Percentiles rank a stretch among this genome's conserved stretches.
These are phyloP conservation scores for Plasmodium chabaudi DNA, from an alignment of 169 alveolate genomes.

Conservation along the genomic window DNA sequence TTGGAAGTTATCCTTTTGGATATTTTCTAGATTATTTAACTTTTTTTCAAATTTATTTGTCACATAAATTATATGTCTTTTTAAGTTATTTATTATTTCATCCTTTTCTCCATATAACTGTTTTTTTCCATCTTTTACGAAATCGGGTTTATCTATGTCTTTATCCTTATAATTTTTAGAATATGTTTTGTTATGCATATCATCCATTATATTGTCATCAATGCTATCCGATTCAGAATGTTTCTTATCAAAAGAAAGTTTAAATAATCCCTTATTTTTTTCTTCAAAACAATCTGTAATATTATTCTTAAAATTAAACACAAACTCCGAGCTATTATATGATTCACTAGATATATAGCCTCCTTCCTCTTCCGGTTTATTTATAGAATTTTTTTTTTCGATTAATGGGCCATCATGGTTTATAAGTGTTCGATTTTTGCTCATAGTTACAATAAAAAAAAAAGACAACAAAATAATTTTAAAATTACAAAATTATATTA, in stretches of 20 bases:
- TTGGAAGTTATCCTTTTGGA: slow-evolving; percentile 44
- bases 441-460: slow-evolving; percentile 13
- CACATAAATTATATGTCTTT: slow-evolving; percentile 26
- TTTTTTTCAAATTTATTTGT: slow-evolving; percentile 40
- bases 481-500: slow-evolving; percentile 10
- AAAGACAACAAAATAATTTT: not conserved
- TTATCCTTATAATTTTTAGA: not conserved
- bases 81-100: slow-evolving; percentile 50
- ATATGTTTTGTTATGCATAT: slow-evolving; percentile 5
- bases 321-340: slow-evolving; percentile 43
- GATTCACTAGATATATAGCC: slow-evolving; percentile 20
- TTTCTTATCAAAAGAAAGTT: slow-evolving; percentile 34
- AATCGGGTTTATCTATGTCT: slow-evolving; percentile 8
- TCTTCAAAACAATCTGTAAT: slow-evolving; percentile 41
- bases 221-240: slow-evolving; percentile 10
- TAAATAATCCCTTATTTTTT: slow-evolving; percentile 48
- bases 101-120: slow-evolving; percentile 11
- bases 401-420: slow-evolving; percentile 11
- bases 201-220: slow-evolving; percentile 20
- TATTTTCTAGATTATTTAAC: slow-evolving; percentile 32
- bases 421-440: slow-evolving; percentile 9
- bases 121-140: slow-evolving; percentile 4
- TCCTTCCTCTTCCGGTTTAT: slow-evolving; percentile 17
- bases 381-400: slow-evolving; percentile 19
- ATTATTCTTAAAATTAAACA: slow-evolving; percentile 44